A percentile compares a stretch with the other conserved stretches of the same genome.
Evolutionary conservation across 1,284 basidiomycete species (phyloP).

Genomic region (Cutaneotrichosporon mucoides): DNA sequence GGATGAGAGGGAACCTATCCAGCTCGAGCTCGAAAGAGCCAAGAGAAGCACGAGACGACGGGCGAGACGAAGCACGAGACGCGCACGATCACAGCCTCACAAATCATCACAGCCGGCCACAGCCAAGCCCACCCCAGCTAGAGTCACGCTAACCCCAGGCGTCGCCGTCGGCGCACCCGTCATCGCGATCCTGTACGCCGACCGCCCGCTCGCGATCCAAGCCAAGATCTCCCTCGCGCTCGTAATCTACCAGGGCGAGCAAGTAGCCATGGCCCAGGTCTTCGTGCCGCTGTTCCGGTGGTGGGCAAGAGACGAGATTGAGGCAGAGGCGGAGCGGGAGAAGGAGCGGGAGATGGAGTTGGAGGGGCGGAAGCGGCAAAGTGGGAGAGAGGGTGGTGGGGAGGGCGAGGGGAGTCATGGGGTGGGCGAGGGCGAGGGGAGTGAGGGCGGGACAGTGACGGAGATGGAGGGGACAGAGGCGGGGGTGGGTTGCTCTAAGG

Average conservation of each 20-base stretch:
- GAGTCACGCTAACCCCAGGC: background rate
- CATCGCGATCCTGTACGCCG: slow-evolving; percentile 23
- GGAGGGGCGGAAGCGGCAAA: background rate
- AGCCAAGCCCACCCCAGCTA: too few relatives aligned
- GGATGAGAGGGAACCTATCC: too few relatives aligned
- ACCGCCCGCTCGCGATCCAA: background rate
- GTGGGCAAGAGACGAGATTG: slow-evolving; percentile 11
- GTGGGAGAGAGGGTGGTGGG: background rate
- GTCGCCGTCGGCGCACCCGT: slow-evolving; percentile 24
- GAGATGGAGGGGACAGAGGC: too few relatives aligned
- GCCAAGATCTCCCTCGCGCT: slow-evolving; percentile 9
- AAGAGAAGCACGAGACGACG: too few relatives aligned
- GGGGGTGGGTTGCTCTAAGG: too few relatives aligned
- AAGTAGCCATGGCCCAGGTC: slow-evolving; percentile 8
- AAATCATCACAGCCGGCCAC: background rate
- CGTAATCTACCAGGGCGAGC: slow-evolving; percentile 13
- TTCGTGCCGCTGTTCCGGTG: slow-evolving; percentile 5
- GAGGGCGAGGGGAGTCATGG: too few relatives aligned
- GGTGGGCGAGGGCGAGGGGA: too few relatives aligned
- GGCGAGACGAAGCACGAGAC: too few relatives aligned
- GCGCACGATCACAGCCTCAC: too few relatives aligned
- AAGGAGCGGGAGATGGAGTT: background rate
- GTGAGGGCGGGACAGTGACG: too few relatives aligned
- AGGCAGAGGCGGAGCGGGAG: background rate
- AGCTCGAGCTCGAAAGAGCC: too few relatives aligned